Evolutionary conservation across 176 grass and related monocot genomes (phyloP), one percentile per base, ranked within the genome.

Genomic region (Oryza punctata): DNA sequence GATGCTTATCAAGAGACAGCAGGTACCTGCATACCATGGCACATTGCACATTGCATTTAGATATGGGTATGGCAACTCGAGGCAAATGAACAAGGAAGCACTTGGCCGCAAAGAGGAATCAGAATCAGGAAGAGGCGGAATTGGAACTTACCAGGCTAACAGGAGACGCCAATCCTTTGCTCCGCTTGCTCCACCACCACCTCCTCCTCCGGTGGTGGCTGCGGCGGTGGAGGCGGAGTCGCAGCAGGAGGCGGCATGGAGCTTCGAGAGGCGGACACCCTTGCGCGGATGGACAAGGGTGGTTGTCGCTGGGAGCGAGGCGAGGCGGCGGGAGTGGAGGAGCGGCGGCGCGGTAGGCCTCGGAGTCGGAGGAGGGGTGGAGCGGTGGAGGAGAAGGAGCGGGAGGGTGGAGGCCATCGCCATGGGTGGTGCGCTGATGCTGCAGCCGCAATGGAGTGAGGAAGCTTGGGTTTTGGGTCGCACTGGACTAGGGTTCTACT

Each of bases 1-100:
- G 89, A 44, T 92, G 77, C 75, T 89, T 89, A 73, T 92, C 90
- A 67, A 92, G 87, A 71, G 87, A 7, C 76, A 84, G 49, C 79
- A 89, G 18, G 47, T 89, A 87, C 90, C 90, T 92, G 80, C 40
- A 41, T 8, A 38, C 2, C 16, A 23, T 50, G 12, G 66, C 1
- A 23, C 70, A 87, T 30, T 54, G 1, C 44, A 59, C 1, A 38
- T 7, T 54, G 16, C 50, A 54, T 54, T 52, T 54, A 54, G 32
- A 7, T 10, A 19, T 1, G 15, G 1, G 49, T 7, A 52, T 18
- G 16, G 49, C 49, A 35, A 35, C 5, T 4, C 33, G 4, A 35
- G 33, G 37, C 37, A 38, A 0, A 38, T 1, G 37, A 38, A 0
- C 0, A 26, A 25, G 0, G 6, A 21, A 0, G 12, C 5, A 7